Conservation (phyloP, 306 rosid species). For the Medicago lupulina region DNA sequence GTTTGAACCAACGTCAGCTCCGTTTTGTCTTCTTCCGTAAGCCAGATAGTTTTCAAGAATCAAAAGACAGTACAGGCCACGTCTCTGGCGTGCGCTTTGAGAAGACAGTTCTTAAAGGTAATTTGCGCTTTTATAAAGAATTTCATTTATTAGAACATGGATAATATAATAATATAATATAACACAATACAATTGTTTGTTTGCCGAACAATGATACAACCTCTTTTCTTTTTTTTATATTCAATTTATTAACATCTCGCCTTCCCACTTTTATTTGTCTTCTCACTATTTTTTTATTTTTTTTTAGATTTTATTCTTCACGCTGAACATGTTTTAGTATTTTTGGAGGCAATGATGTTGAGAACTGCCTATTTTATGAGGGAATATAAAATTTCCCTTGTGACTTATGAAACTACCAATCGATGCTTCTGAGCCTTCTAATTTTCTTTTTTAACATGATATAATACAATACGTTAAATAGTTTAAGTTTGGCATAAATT, state of each 20-base stretch:
- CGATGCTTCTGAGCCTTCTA: too few species aligned
- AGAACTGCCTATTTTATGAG: too few species aligned
- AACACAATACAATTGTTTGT: neutral
- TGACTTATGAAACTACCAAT: too few species aligned
- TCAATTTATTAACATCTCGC: too few species aligned
- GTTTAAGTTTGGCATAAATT: neutral
- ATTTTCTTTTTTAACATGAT: neutral
- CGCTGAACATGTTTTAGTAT: too few species aligned
- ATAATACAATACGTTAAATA: conserved; percentile 14
- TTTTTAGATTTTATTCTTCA: too few species aligned
- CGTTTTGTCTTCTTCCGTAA: conserved; percentile 80
- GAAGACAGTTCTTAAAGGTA: conserved; percentile 81
- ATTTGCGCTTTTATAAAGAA: conserved; percentile 14
- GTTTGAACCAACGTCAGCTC: conserved; percentile 68
- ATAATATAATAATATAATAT: neutral
- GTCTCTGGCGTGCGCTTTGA: conserved; percentile 73
- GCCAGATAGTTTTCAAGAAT: conserved; percentile 75
- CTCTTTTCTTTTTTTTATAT: too few species aligned
- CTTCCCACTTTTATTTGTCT: too few species aligned
- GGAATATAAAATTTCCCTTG: too few species aligned
- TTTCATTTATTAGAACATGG: conserved; percentile 9
- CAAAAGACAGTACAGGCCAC: conserved; percentile 54
- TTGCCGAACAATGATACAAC: too few species aligned
- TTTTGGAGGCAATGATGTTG: too few species aligned
- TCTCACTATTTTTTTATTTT: too few species aligned